Evolutionary conservation across 2,329 filamentous ascomycete species (phyloP).

Genomic region (Tricladium varicosporioides): DNA sequence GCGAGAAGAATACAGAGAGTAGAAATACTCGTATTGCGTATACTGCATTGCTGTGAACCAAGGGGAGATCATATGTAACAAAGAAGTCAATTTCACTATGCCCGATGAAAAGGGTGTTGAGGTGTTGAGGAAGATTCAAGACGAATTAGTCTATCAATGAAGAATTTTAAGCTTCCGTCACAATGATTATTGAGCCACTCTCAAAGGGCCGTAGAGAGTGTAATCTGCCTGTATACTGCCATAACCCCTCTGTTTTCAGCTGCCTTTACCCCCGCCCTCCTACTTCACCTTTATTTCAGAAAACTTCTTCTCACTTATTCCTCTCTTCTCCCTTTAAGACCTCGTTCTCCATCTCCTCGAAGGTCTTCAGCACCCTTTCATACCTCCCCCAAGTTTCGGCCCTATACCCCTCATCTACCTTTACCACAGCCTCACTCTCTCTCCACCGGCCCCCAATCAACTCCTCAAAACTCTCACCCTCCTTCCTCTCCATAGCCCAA

Average conservation of each 20-base stretch:
- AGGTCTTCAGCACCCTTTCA: slow-evolving; percentile 71
- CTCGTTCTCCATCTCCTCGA: slow-evolving; percentile 70
- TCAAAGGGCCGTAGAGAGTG: background rate
- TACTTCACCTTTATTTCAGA: background rate
- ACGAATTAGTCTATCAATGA: too few species aligned
- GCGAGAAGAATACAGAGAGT: too few species aligned
- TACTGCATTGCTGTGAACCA: too few species aligned
- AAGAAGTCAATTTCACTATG: too few species aligned
- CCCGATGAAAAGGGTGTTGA: too few species aligned
- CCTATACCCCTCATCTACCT: slow-evolving; percentile 78
- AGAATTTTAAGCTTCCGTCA: background rate
- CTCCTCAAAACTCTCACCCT: slow-evolving; percentile 79
- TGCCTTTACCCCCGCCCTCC: background rate
- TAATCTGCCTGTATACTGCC: background rate
- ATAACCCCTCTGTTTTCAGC: background rate
- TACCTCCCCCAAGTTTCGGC: slow-evolving; percentile 74
- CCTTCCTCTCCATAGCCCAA: slow-evolving; percentile 75
- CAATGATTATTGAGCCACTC: background rate
- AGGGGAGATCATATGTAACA: too few species aligned
- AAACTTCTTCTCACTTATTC: background rate
- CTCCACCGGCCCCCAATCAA: slow-evolving; percentile 82
- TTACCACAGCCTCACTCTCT: slow-evolving; percentile 79
- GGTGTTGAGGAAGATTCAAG: too few species aligned
- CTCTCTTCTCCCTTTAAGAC: slow-evolving; percentile 50
- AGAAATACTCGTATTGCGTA: too few species aligned